phyloP scores from a whole-genome alignment of 108 stramenopile genomes.

The Cyclotella cryptica region DNA sequence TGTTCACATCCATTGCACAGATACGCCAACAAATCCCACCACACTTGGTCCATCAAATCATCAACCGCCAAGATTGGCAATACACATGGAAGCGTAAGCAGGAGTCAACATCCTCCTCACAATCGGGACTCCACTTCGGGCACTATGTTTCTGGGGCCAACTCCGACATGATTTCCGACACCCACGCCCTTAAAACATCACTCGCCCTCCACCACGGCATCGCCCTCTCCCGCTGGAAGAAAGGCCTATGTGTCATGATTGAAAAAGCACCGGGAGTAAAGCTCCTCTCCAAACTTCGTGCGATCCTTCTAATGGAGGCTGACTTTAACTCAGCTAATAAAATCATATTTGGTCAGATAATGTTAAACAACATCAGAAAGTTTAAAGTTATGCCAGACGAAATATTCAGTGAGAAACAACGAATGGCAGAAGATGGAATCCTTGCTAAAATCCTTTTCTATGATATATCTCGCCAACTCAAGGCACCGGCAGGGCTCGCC shows the following conservation, averaged over 20 bases:
- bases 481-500: neutral
- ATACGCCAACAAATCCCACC: neutral
- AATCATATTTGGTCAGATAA: slow-evolving; percentile 8
- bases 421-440: slow-evolving; percentile 20
- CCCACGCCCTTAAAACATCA: slow-evolving; percentile 22
- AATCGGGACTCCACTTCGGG: slow-evolving; percentile 20
- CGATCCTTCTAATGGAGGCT: slow-evolving; percentile 36
- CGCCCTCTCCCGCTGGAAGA: neutral
- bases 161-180: neutral
- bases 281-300: slow-evolving; percentile 9
- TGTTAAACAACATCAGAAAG: slow-evolving; percentile 19
- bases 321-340: slow-evolving; percentile 31
- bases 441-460: slow-evolving; percentile 13
- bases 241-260: slow-evolving; percentile 19
- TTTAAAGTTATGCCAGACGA: slow-evolving; percentile 20
- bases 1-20: neutral
- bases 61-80: neutral
- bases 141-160: slow-evolving; percentile 4
- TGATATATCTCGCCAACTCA: neutral
- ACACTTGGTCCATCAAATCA: neutral
- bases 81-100: slow-evolving; percentile 2
- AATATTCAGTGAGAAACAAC: slow-evolving; percentile 21
- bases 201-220: neutral
- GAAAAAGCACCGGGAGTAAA: slow-evolving; percentile 5
- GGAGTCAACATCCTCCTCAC: slow-evolving; percentile 17